Percentiles rank a stretch among this genome's conserved stretches.
Conservation (phyloP, 257 asterid species). For the Salvia hispanica region DNA sequence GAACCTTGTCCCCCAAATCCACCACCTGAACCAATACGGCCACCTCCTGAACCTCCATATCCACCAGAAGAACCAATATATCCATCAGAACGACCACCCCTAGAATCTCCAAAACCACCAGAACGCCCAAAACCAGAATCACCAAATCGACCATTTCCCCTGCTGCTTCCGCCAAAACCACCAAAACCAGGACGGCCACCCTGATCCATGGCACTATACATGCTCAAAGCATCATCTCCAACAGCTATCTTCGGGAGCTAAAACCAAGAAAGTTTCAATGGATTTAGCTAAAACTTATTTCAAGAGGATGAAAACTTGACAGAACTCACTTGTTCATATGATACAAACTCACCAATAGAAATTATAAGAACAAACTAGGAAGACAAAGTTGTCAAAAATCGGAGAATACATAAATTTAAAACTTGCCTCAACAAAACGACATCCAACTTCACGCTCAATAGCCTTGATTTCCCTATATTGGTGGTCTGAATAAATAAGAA, state of each 20-base stretch:
- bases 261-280: conserved; percentile 23
- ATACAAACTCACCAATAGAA: conserved; percentile 5
- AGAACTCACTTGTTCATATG: neutral
- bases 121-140: conserved; percentile 61
- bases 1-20: conserved; percentile 44
- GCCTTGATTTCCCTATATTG: conserved; percentile 67
- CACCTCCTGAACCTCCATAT: conserved; percentile 39
- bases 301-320: neutral
- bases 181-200: conserved; percentile 48
- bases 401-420: conserved; percentile 4
- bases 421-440: conserved; percentile 74
- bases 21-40: conserved; percentile 39
- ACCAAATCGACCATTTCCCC: conserved; percentile 58
- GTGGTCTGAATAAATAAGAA: conserved; percentile 69
- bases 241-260: conserved; percentile 74
- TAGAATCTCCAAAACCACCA: conserved; percentile 48
- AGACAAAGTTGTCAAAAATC: neutral
- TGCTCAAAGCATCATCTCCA: conserved; percentile 55
- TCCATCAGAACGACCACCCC: conserved; percentile 39
- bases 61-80: conserved; percentile 42
- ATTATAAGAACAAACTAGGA: conserved; percentile 6
- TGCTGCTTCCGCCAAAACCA: conserved; percentile 40
- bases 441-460: conserved; percentile 90
- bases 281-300: conserved; percentile 20
- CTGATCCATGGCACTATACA: conserved; percentile 48